Evolutionary conservation across 768 basidiomycete genomes (phyloP).

Genomic region (Lactarius trivialis): DNA sequence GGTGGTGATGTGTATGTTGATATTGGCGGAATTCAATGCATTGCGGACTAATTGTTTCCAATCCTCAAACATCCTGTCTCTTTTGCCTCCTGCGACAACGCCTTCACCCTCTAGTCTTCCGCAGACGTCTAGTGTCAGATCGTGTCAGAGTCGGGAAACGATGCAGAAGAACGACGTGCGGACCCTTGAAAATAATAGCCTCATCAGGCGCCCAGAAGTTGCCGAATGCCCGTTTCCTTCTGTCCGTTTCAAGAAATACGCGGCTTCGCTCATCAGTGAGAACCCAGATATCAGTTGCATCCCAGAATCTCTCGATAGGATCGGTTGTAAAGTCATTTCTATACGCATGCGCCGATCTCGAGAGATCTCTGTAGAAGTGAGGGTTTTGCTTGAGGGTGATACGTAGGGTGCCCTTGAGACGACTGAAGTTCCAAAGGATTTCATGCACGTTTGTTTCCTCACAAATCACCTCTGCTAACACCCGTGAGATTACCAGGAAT

Average conservation of each 20-base stretch:
- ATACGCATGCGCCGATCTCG: neutral
- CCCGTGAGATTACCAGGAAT: neutral
- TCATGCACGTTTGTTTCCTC: neutral
- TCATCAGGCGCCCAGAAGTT: conserved; percentile 1
- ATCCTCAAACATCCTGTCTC: neutral
- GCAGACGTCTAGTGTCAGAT: neutral
- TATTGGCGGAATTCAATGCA: neutral
- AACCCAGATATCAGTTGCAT: neutral
- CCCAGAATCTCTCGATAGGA: neutral
- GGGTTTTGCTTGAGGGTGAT: conserved; percentile 12
- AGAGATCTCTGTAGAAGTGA: conserved; percentile 7
- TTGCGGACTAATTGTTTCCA: conserved; percentile 6
- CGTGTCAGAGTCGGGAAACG: too few species aligned
- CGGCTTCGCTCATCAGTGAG: conserved; percentile 4
- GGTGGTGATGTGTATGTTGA: neutral
- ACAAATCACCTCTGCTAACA: conserved; percentile 1
- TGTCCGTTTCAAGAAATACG: neutral
- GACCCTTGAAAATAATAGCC: conserved; percentile 15
- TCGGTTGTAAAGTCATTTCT: neutral
- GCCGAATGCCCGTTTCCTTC: neutral
- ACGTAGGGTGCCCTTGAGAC: neutral
- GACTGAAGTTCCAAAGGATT: conserved; percentile 16
- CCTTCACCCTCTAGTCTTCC: conserved; percentile 6
- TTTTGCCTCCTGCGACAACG: neutral
- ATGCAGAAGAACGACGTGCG: neutral